A percentile compares a stretch with the other conserved stretches of the same genome.
Conservation (phyloP, 2,329 filamentous ascomycete species). For the Paradendryphiella salina region DNA sequence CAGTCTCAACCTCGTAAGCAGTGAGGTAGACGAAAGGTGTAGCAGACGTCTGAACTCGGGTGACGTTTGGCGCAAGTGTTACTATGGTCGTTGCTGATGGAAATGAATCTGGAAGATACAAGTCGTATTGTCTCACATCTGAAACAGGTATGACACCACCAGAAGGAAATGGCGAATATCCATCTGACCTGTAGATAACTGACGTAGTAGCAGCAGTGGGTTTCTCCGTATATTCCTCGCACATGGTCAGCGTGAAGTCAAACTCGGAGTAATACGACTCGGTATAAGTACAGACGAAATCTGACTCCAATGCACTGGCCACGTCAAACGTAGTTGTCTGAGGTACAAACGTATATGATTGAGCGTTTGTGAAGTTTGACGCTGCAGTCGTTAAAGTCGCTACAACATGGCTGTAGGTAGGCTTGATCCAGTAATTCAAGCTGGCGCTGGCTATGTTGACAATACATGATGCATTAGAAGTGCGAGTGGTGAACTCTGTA, state of each 20-base stretch:
- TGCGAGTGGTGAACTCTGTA: slow-evolving; percentile 7
- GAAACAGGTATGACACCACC: slow-evolving; percentile 22
- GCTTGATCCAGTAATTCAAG: slow-evolving; percentile 42
- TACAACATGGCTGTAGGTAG: slow-evolving; percentile 29
- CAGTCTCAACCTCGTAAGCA: slow-evolving; percentile 48
- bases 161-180: slow-evolving; percentile 28
- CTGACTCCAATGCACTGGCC: slow-evolving; percentile 25
- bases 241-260: slow-evolving; percentile 27
- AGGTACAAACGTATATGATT: slow-evolving; percentile 26
- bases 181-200: slow-evolving; percentile 29
- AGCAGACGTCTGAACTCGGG: slow-evolving; percentile 33
- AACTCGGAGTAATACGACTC: slow-evolving; percentile 28
- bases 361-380: slow-evolving; percentile 23
- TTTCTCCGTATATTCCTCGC: slow-evolving; percentile 30
- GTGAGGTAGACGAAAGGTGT: slow-evolving; percentile 52
- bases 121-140: slow-evolving; percentile 23
- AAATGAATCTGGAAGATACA: slow-evolving; percentile 14
- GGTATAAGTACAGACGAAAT: slow-evolving; percentile 28
- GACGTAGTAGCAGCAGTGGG: slow-evolving; percentile 41
- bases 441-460: slow-evolving; percentile 41
- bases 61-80: slow-evolving; percentile 30
- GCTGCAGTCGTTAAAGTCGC: slow-evolving; percentile 25
- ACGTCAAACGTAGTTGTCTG: slow-evolving; percentile 35
- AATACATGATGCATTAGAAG: slow-evolving; percentile 33
- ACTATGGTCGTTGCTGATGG: slow-evolving; percentile 29